phyloP scores from a whole-genome alignment of 2,329 filamentous ascomycete genomes.

The Dothistroma pini region DNA sequence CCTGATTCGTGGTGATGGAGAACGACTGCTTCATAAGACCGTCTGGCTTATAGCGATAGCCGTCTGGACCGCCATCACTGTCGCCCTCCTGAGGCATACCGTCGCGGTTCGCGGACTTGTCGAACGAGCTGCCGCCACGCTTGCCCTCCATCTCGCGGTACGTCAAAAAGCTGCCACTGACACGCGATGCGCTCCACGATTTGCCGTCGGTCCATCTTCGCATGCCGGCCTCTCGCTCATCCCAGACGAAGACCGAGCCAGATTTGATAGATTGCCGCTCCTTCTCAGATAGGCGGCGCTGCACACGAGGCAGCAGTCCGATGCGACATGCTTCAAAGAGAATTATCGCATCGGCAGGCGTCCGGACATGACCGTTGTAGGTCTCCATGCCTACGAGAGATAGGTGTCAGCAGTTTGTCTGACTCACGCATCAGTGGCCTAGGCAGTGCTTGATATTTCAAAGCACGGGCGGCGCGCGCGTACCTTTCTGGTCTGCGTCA shows the following conservation, averaged over 20 bases:
- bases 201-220: constrained; percentile 98
- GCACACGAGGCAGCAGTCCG: constrained; percentile 84
- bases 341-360: constrained; percentile 94
- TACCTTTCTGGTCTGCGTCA: too few species aligned
- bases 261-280: constrained; percentile 94
- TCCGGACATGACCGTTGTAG: constrained; percentile 90
- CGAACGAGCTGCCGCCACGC: constrained; percentile 70
- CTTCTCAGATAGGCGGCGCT: constrained; percentile 90
- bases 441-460: neutral
- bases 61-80: constrained; percentile 73
- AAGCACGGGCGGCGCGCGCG: too few species aligned
- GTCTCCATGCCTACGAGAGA: constrained; percentile 71
- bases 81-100: constrained; percentile 79
- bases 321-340: constrained; percentile 96
- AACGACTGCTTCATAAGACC: constrained; percentile 99
- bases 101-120: constrained; percentile 59
- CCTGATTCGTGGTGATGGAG: constrained; percentile 88
- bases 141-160: constrained; percentile 99
- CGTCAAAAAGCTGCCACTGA: constrained; percentile 94
- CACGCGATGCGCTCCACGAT: constrained; percentile 96
- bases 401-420: neutral
- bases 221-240: constrained; percentile 98
- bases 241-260: constrained; percentile 99
- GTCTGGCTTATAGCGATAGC: constrained; percentile 92
- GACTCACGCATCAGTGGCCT: neutral